Percentiles rank a stretch among this genome's conserved stretches.
Conservation (phyloP, 2,329 filamentous ascomycete species). For the Exserohilum turcica region DNA sequence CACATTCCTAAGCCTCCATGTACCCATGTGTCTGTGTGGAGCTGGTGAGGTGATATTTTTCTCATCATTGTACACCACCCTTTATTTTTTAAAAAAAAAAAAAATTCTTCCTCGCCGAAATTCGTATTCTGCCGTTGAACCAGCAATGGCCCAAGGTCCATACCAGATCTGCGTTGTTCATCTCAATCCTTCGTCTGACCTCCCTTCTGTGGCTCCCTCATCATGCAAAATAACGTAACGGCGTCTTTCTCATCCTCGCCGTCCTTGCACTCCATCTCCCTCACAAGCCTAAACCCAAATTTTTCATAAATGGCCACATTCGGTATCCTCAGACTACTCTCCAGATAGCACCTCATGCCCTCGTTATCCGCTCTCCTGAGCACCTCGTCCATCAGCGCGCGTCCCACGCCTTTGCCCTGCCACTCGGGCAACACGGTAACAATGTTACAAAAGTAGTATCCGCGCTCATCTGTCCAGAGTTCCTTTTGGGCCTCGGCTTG, state of each 20-base stretch:
- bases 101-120: too few species aligned
- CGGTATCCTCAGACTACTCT: conserved; percentile 69
- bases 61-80: too few species aligned
- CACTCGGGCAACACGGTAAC: conserved; percentile 69
- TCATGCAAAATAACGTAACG: conserved; percentile 55
- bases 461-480: conserved; percentile 68
- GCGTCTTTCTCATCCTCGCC: conserved; percentile 55
- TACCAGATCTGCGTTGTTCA: neutral
- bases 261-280: conserved; percentile 70
- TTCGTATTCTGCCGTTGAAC: too few species aligned
- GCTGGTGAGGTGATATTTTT: too few species aligned
- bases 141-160: too few species aligned
- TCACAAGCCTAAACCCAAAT: conserved; percentile 69
- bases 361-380: conserved; percentile 68
- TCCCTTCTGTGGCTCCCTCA: conserved; percentile 44
- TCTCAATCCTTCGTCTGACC: neutral
- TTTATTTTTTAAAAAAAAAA: too few species aligned
- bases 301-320: conserved; percentile 73
- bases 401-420: conserved; percentile 70
- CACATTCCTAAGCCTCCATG: too few species aligned
- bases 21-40: too few species aligned
- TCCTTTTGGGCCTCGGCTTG: conserved; percentile 66
- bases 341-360: conserved; percentile 69
- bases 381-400: conserved; percentile 66
- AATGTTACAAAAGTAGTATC: conserved; percentile 79